Evolutionary conservation across 2,329 filamentous ascomycete species (phyloP).

Genomic region (Diaporthe amygdali): DNA sequence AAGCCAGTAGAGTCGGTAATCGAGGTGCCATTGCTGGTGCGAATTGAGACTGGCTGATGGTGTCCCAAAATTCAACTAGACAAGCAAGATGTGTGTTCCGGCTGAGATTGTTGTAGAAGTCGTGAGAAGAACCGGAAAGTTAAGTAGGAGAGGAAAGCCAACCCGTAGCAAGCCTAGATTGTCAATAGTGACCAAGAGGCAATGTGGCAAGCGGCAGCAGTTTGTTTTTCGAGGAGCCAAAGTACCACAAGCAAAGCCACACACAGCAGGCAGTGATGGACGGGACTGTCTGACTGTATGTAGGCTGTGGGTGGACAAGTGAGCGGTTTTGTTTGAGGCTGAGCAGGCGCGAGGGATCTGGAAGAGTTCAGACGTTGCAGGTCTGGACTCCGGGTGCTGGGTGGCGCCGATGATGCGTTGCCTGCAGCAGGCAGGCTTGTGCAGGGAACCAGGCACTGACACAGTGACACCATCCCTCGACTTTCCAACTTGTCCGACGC

Average conservation of each 20-base stretch:
- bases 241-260: background rate
- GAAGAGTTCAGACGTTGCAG: slow-evolving; percentile 7
- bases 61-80: background rate
- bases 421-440: slow-evolving; percentile 6
- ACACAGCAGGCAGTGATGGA: background rate
- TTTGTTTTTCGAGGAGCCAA: background rate
- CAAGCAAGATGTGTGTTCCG: too few relatives aligned
- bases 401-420: slow-evolving; percentile 14
- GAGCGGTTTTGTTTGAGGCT: slow-evolving; percentile 5
- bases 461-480: background rate
- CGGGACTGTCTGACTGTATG: background rate
- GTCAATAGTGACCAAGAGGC: background rate
- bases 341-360: background rate
- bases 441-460: background rate
- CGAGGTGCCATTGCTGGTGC: background rate
- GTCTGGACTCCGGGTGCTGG: background rate
- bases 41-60: background rate
- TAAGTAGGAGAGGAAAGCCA: background rate
- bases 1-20: slow-evolving; percentile 12
- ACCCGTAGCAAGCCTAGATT: background rate
- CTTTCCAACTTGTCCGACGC: background rate
- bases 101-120: too few relatives aligned
- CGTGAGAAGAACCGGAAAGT: background rate
- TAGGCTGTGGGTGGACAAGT: background rate
- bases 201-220: background rate